Evolutionary conservation across 805 yeast species (phyloP), one percentile per base, ranked within the genome.

Genomic region (Metschnikowia aberdeeniae): DNA sequence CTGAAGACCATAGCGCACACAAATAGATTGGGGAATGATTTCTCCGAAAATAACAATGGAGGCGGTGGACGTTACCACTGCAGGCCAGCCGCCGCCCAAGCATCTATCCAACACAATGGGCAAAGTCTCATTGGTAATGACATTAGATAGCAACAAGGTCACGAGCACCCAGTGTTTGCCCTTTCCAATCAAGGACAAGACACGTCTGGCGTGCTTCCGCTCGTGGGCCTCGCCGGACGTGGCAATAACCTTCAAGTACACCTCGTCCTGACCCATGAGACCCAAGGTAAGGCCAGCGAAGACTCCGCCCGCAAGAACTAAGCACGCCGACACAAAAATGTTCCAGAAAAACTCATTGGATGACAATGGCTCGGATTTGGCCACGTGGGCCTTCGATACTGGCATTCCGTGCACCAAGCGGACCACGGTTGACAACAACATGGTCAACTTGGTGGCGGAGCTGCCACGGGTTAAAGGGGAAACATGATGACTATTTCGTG

Each of bases 141-240:
- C 97, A 58, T 90, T 90, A 6, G 89, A 80, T 28, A 90, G 64
- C 47, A 92, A 73, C 50, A 92, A 67, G 1, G 99, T 92, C 29
- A 92, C 97, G 34, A 92, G 76, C 13, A 92, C 89, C 97, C 98
- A 90, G 67, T 92, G 99, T 63, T 92, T 92, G 46, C 98, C 97
- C 45, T 81, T 73, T 33, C 84, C 79, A 44, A 92, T 78, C 52
- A 92, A 72, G 14, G 69, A 61, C 46, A 92, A 75, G 27, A 92
- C 98, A 54, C 77, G 82, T 17, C 69, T 63, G 10, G 97, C 93
- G 52, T 81, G 75, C 42, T 68, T 73, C 31, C 84, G 77, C 62
- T 92, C 97, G 5, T 60, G 53, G 1, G 73, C 63, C 11, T 84
- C 82, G n/a, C 99, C 98, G n/a, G 89, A 80, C 37, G 85, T 80